Conservation (phyloP, 2,329 filamentous ascomycete genomes). For the Tolypocladium inflatum region DNA sequence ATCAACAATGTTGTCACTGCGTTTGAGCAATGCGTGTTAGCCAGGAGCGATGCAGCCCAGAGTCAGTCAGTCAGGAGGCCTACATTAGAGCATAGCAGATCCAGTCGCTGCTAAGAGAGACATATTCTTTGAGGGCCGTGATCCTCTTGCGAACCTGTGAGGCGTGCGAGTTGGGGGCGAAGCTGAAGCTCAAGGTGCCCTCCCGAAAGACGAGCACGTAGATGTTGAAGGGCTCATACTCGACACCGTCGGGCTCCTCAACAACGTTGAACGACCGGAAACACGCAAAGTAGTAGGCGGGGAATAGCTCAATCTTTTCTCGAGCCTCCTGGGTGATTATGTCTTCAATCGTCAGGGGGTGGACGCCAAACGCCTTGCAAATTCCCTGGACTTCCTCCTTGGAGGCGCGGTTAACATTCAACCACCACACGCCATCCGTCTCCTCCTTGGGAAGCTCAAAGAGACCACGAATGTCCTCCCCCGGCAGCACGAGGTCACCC, state of each 20-base stretch:
- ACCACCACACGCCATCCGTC: constrained; percentile 88
- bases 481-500: constrained; percentile 78
- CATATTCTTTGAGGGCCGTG: constrained; percentile 85
- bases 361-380: constrained; percentile 90
- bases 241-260: constrained; percentile 67
- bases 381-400: constrained; percentile 82
- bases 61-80: constrained; percentile 21
- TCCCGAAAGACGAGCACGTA: constrained; percentile 97
- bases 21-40: constrained; percentile 11
- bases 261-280: constrained; percentile 86
- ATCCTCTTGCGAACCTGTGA: constrained; percentile 87
- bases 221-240: constrained; percentile 90
- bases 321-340: constrained; percentile 91
- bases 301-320: constrained; percentile 97
- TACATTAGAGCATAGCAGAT: constrained; percentile 97
- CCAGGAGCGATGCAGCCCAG: background rate
- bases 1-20: constrained; percentile 90
- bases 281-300: constrained; percentile 95
- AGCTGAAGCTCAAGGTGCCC: constrained; percentile 91
- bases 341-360: constrained; percentile 92
- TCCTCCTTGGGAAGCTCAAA: constrained; percentile 60
- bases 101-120: constrained; percentile 93
- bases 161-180: constrained; percentile 77
- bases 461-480: constrained; percentile 80
- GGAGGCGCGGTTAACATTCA: constrained; percentile 85